Conservation (phyloP, 2,329 filamentous ascomycete species). For the Aureobasidium leucospermi region DNA sequence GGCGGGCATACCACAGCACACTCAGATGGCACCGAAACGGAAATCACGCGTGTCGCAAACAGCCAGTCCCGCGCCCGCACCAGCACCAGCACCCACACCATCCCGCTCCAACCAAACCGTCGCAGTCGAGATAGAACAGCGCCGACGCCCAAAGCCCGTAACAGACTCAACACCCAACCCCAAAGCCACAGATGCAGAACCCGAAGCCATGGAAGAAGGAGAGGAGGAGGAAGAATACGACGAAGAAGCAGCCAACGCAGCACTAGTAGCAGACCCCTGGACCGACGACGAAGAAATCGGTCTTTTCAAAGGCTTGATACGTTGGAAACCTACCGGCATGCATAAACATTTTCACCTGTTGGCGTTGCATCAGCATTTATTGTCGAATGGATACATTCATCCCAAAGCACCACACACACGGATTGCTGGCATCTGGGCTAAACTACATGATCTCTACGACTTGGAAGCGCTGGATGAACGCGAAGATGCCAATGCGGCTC, state of each 20-base stretch:
- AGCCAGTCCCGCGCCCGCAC: constrained; percentile 44
- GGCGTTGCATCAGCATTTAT: constrained; percentile 48
- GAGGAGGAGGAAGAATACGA: background rate
- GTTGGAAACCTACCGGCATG: constrained; percentile 94
- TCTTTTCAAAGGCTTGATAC: constrained; percentile 84
- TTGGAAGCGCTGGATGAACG: constrained; percentile 79
- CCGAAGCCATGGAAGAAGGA: background rate
- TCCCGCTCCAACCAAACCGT: constrained; percentile 20
- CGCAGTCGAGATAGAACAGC: constrained; percentile 21
- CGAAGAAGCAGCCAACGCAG: background rate
- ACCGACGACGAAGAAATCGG: constrained; percentile 92
- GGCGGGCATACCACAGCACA: no score
- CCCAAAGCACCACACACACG: constrained; percentile 58
- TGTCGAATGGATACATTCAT: constrained; percentile 29
- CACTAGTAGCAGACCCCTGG: constrained; percentile 65
- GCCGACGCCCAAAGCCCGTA: background rate
- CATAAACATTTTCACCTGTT: constrained; percentile 93
- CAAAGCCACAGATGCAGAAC: background rate
- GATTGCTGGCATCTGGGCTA: constrained; percentile 86
- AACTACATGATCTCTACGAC: constrained; percentile 77
- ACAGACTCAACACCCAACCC: background rate
- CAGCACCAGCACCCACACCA: constrained; percentile 32
- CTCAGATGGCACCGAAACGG: constrained; percentile 62
- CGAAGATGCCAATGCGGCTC: constrained; percentile 52
- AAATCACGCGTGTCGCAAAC: constrained; percentile 51